phyloP scores from a whole-genome alignment of 495 filamentous ascomycete genomes.

The Talaromyces thailandensis region DNA sequence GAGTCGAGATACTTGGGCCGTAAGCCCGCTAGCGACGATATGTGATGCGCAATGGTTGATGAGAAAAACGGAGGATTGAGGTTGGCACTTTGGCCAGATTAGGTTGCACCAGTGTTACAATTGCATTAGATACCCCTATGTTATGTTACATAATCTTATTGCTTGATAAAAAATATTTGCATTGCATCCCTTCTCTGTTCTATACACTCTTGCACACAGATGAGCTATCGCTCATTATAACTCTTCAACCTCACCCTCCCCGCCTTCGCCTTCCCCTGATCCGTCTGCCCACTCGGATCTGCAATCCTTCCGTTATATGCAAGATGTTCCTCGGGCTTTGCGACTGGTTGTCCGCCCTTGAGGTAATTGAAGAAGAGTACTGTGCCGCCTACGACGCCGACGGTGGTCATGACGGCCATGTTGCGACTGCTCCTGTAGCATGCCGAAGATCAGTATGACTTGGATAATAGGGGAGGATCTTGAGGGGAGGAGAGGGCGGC shows the following conservation, averaged over 20 bases:
- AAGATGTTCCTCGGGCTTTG: neutral
- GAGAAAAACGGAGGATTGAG: neutral
- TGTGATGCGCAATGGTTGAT: neutral
- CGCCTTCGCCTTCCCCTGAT: constrained; percentile 4
- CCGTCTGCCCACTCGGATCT: constrained; percentile 1
- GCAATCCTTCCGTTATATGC: neutral
- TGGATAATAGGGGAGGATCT: neutral
- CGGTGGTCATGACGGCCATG: constrained; percentile 12
- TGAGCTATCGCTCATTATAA: constrained; percentile 1
- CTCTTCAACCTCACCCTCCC: neutral
- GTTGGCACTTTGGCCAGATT: neutral
- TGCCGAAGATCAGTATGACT: neutral
- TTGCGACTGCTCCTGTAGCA: constrained; percentile 10
- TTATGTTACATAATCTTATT: neutral
- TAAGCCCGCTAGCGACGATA: neutral
- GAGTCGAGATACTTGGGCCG: neutral
- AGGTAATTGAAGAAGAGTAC: constrained; percentile 10
- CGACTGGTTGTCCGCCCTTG: neutral
- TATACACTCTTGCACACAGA: neutral
- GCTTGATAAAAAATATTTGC: neutral
- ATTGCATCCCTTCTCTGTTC: neutral
- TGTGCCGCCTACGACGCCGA: constrained; percentile 13
- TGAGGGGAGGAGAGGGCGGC: neutral
- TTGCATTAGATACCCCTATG: constrained; percentile 5
- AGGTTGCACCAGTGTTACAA: neutral